Conservation (phyloP, 371 early-diverging fungal species). For the Mucor circinelloides region DNA sequence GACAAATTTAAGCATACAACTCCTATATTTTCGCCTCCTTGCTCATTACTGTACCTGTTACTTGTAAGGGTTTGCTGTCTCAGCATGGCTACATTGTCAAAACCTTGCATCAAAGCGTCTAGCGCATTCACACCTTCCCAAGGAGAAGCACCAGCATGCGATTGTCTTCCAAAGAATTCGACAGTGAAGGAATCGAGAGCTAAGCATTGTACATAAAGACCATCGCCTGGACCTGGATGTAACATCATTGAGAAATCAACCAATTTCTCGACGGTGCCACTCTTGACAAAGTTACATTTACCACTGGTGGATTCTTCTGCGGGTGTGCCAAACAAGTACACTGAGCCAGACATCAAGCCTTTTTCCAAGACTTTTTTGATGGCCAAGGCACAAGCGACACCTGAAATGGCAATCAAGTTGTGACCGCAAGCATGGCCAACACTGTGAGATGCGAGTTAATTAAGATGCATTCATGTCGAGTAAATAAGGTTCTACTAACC, state of each 20-base stretch:
- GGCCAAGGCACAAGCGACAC: constrained; percentile 67
- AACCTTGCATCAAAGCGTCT: constrained; percentile 66
- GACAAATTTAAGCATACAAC: not conserved
- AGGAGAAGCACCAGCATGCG: constrained; percentile 61
- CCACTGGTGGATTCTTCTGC: constrained; percentile 78
- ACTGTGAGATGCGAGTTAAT: constrained; percentile 16
- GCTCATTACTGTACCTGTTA: constrained; percentile 29
- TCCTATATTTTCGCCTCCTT: not conserved
- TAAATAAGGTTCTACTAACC: constrained; percentile 17
- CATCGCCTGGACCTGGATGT: constrained; percentile 37
- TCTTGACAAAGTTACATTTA: constrained; percentile 68
- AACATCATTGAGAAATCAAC: constrained; percentile 79
- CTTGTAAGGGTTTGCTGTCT: constrained; percentile 71
- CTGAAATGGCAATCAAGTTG: constrained; percentile 72
- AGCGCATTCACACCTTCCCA: constrained; percentile 79
- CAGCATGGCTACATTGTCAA: constrained; percentile 64
- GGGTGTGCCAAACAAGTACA: constrained; percentile 80
- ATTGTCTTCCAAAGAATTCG: constrained; percentile 64
- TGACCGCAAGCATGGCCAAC: constrained; percentile 73
- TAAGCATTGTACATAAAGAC: constrained; percentile 33
- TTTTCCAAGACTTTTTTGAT: constrained; percentile 56
- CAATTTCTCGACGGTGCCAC: constrained; percentile 58
- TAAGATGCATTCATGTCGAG: not conserved
- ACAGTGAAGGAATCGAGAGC: constrained; percentile 50
- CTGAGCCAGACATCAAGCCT: constrained; percentile 54